A percentile compares a stretch with the other conserved stretches of the same genome.
Evolutionary conservation across 192 early-diverging fungal genomes (phyloP).

Genomic region (Chytriomyces sp.): DNA sequence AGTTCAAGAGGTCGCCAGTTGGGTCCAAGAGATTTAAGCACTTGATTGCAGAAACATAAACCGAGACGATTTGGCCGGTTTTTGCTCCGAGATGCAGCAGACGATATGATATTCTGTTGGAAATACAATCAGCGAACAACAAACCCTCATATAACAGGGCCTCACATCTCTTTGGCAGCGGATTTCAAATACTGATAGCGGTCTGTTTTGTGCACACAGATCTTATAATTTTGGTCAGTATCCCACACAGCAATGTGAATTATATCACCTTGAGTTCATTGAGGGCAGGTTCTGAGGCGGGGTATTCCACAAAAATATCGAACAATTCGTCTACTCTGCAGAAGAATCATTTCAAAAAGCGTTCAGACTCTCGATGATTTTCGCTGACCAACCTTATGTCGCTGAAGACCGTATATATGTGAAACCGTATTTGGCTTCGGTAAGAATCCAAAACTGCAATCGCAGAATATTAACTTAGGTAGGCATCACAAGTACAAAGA

Average conservation of each 20-base stretch:
- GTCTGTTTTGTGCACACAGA: slow-evolving; percentile 34
- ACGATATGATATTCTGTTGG: slow-evolving; percentile 46
- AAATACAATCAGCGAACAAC: no score
- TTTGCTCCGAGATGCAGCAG: slow-evolving; percentile 76
- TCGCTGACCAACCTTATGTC: background rate
- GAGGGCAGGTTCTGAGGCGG: slow-evolving; percentile 65
- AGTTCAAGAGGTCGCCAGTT: slow-evolving; percentile 59
- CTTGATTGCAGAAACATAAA: slow-evolving; percentile 74
- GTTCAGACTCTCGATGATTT: background rate
- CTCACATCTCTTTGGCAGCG: background rate
- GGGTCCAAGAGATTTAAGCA: slow-evolving; percentile 73
- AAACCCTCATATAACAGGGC: no score
- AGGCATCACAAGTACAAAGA: background rate
- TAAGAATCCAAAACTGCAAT: background rate
- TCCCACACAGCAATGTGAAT: background rate
- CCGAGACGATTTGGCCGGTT: slow-evolving; percentile 70
- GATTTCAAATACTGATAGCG: background rate
- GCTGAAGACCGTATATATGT: background rate
- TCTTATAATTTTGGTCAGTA: background rate
- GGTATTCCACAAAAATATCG: slow-evolving; percentile 75
- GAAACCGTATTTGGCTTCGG: background rate
- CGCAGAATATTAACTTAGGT: no score
- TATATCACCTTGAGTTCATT: slow-evolving; percentile 62
- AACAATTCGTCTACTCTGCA: slow-evolving; percentile 66
- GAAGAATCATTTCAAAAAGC: background rate